Base-by-base conservation (phyloP, 2,329 filamentous ascomycete genomes). In the Coniochaeta hoffmannii region DNA sequence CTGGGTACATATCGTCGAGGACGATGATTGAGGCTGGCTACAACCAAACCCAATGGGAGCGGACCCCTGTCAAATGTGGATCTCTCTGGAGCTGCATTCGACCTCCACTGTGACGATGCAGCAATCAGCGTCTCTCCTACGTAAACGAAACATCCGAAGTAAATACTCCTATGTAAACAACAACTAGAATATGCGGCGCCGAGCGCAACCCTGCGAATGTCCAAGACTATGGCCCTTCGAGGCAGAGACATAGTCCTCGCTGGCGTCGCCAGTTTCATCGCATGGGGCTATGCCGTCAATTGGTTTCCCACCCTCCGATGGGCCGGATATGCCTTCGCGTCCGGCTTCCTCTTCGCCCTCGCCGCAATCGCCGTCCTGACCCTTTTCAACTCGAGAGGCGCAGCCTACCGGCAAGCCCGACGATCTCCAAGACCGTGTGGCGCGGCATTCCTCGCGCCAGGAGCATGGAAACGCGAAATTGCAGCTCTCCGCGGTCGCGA, bases 221-320 rank as follows among this genome's bases (percentile, higher is more conserved):
- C 54, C 56, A 54, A 46, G 69, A 75, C 66, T 72, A 85, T 88
- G 87, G 85, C 83, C 79, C 78, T 90, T 75, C 83, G 83, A 77
- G 82, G 83, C 75, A 84, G 82, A 79, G 81, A 91, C 81, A 79
- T 86, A 71, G 78, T 83, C 69, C 71, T 88, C 71, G 84, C 85
- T 69, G 81, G 79, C 70, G 70, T 87, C 69, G 84, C 80, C 70
- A 81, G 78, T 70, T 90, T 96, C 72, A 77, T 97, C 69, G 87
- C 90, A 68, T 97, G 93, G 93, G 89, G 89, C 59, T 87, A 92
- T 69, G 81, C 87, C 58, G 86, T 90, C 62, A 86, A 88, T 74
- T 95, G 88, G 86, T 77, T 91, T 64, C 91, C 93, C 30, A 75
- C 85, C 57, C 76, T 97, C 62, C 90, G 90, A 69, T 96, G 89